A percentile compares a stretch with the other conserved stretches of the same genome.
These are phyloP conservation scores for Aspergillus hortae DNA, from an alignment of 2,329 filamentous ascomycete species.

Conservation along the genomic window DNA sequence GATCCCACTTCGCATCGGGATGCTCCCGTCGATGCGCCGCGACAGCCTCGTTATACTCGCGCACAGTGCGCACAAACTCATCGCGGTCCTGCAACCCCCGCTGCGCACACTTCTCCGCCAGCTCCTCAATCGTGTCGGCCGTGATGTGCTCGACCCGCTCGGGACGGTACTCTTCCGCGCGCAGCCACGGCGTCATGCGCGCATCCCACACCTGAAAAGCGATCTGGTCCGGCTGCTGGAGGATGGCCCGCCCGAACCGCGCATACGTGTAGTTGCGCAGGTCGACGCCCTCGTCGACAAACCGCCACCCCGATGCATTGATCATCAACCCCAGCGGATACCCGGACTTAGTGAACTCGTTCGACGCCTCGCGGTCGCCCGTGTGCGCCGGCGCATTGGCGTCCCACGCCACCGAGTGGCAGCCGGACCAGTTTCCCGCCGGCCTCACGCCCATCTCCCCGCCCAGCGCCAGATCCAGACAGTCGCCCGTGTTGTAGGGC, in stretches of 20 bases:
- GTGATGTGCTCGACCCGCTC: constrained; percentile 54
- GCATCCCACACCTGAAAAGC: constrained; percentile 66
- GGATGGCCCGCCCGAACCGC: constrained; percentile 60
- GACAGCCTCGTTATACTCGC: constrained; percentile 58
- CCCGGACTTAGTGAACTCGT: constrained; percentile 66
- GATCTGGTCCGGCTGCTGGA: constrained; percentile 54
- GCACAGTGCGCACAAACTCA: constrained; percentile 51
- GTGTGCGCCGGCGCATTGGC: constrained; percentile 54
- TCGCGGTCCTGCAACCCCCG: constrained; percentile 47
- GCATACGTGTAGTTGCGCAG: constrained; percentile 67
- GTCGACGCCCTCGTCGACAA: constrained; percentile 65
- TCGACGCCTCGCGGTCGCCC: constrained; percentile 59
- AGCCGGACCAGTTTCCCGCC: constrained; percentile 61
- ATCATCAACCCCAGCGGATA: constrained; percentile 66
- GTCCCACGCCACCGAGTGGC: constrained; percentile 65
- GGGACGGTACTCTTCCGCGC: constrained; percentile 60
- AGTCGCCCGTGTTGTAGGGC: constrained; percentile 61
- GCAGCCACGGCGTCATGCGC: constrained; percentile 50
- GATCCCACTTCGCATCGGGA: constrained; percentile 51
- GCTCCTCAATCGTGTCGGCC: constrained; percentile 51
- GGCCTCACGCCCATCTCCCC: constrained; percentile 49
- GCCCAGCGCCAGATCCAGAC: constrained; percentile 50
- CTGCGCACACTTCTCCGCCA: constrained; percentile 49
- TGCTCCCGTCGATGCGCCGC: constrained; percentile 46
- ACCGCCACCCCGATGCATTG: constrained; percentile 56